Evolutionary conservation across 2,329 filamentous ascomycete species (phyloP).

Genomic region (Fusarium vanettenii): DNA sequence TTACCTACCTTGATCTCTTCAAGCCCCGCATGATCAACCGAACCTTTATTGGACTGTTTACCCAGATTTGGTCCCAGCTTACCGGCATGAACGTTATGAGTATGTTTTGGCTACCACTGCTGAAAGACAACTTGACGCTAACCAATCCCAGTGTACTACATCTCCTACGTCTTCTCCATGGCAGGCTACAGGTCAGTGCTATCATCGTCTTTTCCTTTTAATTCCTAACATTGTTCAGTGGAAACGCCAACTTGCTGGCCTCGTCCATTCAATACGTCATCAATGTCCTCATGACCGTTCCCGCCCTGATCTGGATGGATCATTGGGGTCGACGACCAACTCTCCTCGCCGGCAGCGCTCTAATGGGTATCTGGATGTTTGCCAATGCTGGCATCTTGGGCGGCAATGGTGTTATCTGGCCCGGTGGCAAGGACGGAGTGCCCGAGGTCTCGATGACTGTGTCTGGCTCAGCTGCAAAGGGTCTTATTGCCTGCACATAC

Average conservation of each 20-base stretch:
- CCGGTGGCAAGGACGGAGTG: conserved; percentile 59
- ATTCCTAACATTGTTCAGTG: neutral
- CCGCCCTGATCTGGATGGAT: conserved; percentile 80
- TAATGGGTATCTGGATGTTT: conserved; percentile 73
- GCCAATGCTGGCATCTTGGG: conserved; percentile 65
- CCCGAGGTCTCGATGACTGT: conserved; percentile 60
- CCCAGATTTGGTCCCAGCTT: conserved; percentile 68
- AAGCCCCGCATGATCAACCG: conserved; percentile 72
- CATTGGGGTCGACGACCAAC: conserved; percentile 79
- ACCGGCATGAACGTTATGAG: conserved; percentile 70
- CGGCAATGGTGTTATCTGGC: conserved; percentile 55
- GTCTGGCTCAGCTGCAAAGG: conserved; percentile 61
- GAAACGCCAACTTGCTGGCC: conserved; percentile 64
- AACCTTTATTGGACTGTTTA: conserved; percentile 62
- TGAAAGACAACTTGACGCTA: neutral
- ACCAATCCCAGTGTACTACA: conserved; percentile 67
- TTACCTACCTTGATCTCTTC: conserved; percentile 78
- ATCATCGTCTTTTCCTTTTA: too few relatives aligned
- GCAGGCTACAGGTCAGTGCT: conserved; percentile 45
- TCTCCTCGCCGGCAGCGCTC: conserved; percentile 72
- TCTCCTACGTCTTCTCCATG: conserved; percentile 57
- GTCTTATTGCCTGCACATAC: conserved; percentile 75
- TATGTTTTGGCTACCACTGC: conserved; percentile 42
- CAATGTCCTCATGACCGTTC: conserved; percentile 83
- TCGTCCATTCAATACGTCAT: conserved; percentile 74